Percentiles rank a stretch among this genome's conserved stretches.
These are phyloP conservation scores for Trypanosoma avium DNA, from an alignment of 208 protist genomes.

Conservation along the genomic window DNA sequence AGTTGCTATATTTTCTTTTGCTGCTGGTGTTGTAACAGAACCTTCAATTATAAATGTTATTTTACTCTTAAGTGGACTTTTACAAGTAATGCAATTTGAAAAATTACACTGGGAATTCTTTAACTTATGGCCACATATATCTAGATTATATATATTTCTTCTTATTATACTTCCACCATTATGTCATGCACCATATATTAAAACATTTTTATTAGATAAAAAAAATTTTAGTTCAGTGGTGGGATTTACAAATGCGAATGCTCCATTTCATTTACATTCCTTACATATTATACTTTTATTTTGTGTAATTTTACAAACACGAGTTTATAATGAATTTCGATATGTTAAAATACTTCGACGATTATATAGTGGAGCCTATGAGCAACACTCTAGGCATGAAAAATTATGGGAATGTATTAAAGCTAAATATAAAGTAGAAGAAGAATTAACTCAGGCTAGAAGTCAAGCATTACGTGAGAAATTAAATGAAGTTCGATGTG, in stretches of 20 bases:
- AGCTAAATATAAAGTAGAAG: conserved; percentile 16
- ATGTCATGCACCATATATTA: conserved; percentile 18
- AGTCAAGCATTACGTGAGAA: conserved; percentile 15
- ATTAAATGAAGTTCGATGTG: conserved; percentile 23
- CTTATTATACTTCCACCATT: conserved; percentile 7
- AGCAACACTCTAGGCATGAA: conserved; percentile 18
- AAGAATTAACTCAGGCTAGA: conserved; percentile 10
- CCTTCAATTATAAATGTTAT: conserved; percentile 33
- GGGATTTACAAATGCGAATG: conserved; percentile 2
- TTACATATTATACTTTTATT: conserved; percentile 29
- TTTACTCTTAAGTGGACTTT: conserved; percentile 22
- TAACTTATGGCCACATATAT: conserved; percentile 10
- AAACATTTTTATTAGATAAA: conserved; percentile 2
- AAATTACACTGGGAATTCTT: conserved; percentile 30
- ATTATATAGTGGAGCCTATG: conserved; percentile 9
- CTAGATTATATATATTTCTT: conserved; percentile 1
- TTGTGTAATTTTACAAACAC: conserved; percentile 32
- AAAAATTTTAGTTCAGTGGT: not conserved
- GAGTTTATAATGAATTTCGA: conserved; percentile 34
- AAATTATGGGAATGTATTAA: conserved; percentile 21
- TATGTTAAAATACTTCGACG: conserved; percentile 25
- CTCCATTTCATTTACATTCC: not conserved
- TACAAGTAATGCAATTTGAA: conserved; percentile 34
- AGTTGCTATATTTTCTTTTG: conserved; percentile 34
- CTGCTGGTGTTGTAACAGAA: conserved; percentile 17